Percentiles rank a stretch among this genome's conserved stretches.
Conservation (phyloP, 2,329 filamentous ascomycete species). For the Cryphonectria naterciae region DNA sequence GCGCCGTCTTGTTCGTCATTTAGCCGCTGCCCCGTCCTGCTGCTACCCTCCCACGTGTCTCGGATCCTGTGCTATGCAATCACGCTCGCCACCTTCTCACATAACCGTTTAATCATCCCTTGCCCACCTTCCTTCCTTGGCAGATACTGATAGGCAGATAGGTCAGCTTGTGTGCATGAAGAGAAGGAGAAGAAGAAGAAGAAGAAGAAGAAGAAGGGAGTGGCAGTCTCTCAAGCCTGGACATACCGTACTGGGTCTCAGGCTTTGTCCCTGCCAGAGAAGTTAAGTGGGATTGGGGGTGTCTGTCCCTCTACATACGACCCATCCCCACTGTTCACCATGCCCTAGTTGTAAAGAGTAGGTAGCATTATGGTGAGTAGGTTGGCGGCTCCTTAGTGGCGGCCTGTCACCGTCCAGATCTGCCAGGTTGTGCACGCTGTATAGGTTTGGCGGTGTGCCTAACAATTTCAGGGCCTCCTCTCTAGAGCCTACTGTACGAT, state of each 20-base stretch:
- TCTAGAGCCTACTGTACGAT: neutral
- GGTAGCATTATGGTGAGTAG: neutral
- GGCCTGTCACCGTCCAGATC: neutral
- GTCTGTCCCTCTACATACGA: neutral
- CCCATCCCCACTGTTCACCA: neutral
- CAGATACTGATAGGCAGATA: neutral
- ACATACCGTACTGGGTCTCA: neutral
- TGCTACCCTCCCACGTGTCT: constrained; percentile 1
- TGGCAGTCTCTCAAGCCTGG: neutral
- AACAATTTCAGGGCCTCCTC: constrained; percentile 2
- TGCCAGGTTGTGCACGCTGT: neutral
- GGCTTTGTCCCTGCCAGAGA: neutral
- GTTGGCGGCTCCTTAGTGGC: neutral
- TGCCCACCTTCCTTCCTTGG: neutral
- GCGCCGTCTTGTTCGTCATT: neutral
- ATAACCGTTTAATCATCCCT: neutral
- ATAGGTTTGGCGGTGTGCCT: constrained; percentile 4
- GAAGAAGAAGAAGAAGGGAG: neutral
- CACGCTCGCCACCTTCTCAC: neutral
- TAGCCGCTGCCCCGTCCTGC: neutral
- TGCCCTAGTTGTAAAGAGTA: neutral
- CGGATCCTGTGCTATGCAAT: neutral
- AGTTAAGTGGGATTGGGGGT: neutral
- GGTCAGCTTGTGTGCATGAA: neutral
- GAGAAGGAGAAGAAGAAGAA: neutral